phyloP scores from a whole-genome alignment of 495 filamentous ascomycete species.

The Daldinia vernicosa region DNA sequence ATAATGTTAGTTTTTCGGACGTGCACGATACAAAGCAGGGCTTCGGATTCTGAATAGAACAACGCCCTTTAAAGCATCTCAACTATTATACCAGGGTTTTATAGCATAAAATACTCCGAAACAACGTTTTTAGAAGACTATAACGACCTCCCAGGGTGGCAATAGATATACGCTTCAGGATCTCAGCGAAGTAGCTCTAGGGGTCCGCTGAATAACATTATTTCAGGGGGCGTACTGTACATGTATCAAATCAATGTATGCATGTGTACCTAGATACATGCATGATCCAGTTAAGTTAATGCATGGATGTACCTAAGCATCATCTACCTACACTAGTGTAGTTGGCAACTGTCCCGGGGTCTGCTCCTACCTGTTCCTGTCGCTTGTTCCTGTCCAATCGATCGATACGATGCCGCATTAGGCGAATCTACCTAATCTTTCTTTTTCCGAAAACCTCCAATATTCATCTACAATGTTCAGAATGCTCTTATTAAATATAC shows the following conservation, averaged over 20 bases:
- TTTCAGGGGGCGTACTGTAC: too few species aligned
- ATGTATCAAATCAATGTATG: neutral
- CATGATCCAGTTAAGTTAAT: neutral
- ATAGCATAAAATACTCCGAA: too few species aligned
- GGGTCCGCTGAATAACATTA: too few species aligned
- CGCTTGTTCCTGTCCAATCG: slow-evolving; percentile 25
- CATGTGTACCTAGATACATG: neutral
- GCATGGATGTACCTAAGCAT: slow-evolving; percentile 3
- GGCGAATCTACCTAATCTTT: slow-evolving; percentile 26
- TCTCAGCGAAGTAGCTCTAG: too few species aligned
- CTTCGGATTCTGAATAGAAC: too few species aligned
- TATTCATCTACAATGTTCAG: neutral
- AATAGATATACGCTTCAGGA: too few species aligned
- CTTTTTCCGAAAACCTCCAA: slow-evolving; percentile 15
- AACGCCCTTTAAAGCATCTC: too few species aligned
- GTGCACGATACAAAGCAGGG: too few species aligned
- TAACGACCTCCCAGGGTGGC: too few species aligned
- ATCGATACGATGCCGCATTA: slow-evolving; percentile 27
- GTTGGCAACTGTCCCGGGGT: neutral
- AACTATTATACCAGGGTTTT: too few species aligned
- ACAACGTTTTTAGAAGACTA: too few species aligned
- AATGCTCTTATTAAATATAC: neutral
- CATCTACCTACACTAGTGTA: neutral
- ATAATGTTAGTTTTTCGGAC: too few species aligned
- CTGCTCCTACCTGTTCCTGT: slow-evolving; percentile 34